These are phyloP conservation scores for Candida maesae DNA, from an alignment of 805 yeast genomes.

Conservation along the genomic window DNA sequence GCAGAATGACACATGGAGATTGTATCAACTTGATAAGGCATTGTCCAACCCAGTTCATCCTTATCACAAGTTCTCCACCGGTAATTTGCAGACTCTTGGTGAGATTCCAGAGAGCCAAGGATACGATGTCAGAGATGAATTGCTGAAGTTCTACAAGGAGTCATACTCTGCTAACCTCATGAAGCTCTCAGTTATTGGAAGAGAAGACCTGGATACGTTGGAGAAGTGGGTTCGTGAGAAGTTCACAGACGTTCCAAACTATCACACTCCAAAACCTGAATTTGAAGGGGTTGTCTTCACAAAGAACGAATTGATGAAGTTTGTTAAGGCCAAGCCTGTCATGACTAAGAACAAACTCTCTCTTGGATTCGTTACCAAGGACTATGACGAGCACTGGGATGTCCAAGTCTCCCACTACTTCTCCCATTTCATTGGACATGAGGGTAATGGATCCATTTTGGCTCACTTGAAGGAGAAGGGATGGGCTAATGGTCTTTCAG, in stretches of 20 bases:
- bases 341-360: constrained; percentile 71
- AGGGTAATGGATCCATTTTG: constrained; percentile 80
- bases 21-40: constrained; percentile 78
- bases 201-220: constrained; percentile 70
- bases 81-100: constrained; percentile 73
- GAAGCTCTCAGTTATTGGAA: constrained; percentile 82
- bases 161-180: constrained; percentile 84
- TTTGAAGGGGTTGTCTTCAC: constrained; percentile 49
- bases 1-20: constrained; percentile 86
- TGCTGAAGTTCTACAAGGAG: constrained; percentile 66
- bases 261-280: constrained; percentile 26
- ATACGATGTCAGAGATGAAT: constrained; percentile 73
- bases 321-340: constrained; percentile 73
- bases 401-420: constrained; percentile 66
- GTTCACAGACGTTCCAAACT: constrained; percentile 61
- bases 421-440: constrained; percentile 89
- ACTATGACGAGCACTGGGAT: constrained; percentile 62
- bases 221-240: constrained; percentile 64
- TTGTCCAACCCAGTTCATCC: constrained; percentile 77
- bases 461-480: constrained; percentile 64
- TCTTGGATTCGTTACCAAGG: constrained; percentile 74
- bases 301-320: constrained; percentile 43
- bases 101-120: constrained; percentile 57
- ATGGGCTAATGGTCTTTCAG: constrained; percentile 76
- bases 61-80: constrained; percentile 84